These are phyloP conservation scores for Ceriops decandra DNA, from an alignment of 345 rosid genomes.

Conservation along the genomic window DNA sequence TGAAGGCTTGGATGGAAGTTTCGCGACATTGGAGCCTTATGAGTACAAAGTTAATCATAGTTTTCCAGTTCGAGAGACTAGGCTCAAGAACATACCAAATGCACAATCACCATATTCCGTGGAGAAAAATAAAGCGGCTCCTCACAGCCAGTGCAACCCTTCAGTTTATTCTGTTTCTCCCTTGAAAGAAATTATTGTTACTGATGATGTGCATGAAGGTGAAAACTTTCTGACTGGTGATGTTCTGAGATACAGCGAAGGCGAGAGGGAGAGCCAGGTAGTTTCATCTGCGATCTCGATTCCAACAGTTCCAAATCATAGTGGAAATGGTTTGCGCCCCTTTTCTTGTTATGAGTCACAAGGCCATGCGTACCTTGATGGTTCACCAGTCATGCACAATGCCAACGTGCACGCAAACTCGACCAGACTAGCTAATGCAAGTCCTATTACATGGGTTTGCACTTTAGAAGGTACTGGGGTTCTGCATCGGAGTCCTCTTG, in stretches of 20 bases:
- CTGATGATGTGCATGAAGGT: constrained; percentile 47
- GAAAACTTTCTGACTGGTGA: constrained; percentile 21
- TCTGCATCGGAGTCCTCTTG: constrained; percentile 34
- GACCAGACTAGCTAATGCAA: constrained; percentile 28
- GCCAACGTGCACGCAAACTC: constrained; percentile 23
- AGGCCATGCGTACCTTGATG: constrained; percentile 23
- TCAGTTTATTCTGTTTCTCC: constrained; percentile 26
- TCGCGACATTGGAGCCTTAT: constrained; percentile 24
- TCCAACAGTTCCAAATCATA: constrained; percentile 20
- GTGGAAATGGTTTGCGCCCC: constrained; percentile 20
- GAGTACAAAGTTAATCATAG: constrained; percentile 23
- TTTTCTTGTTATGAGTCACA: constrained; percentile 35
- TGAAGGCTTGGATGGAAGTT: constrained; percentile 19
- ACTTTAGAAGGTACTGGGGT: constrained; percentile 32
- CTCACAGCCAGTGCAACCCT: constrained; percentile 16
- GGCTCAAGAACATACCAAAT: constrained; percentile 24
- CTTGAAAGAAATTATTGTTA: constrained; percentile 43
- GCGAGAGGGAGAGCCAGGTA: constrained; percentile 19
- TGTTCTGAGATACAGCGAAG: constrained; percentile 20
- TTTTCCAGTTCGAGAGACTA: constrained; percentile 17
- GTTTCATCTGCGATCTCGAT: constrained; percentile 28
- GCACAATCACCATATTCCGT: constrained; percentile 9
- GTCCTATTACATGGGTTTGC: constrained; percentile 39
- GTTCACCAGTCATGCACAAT: constrained; percentile 15
- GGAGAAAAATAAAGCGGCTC: constrained; percentile 15